A percentile compares a stretch with the other conserved stretches of the same genome.
phyloP scores from a whole-genome alignment of 2,329 filamentous ascomycete species.

The Coniochaeta prunicola region DNA sequence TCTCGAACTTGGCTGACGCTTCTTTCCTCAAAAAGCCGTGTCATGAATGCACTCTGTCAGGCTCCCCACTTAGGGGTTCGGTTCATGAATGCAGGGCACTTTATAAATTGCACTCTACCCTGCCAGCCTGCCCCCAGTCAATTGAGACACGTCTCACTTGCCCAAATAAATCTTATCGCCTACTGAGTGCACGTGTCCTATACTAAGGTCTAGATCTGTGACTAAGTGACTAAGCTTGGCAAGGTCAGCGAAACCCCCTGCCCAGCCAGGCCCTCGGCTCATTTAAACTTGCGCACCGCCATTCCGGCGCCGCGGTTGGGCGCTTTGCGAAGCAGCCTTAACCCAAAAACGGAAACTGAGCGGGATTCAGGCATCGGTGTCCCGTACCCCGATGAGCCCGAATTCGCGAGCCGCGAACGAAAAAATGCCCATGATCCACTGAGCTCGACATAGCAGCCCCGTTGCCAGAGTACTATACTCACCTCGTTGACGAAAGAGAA shows the following conservation, averaged over 20 bases:
- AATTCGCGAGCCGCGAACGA: too few species aligned
- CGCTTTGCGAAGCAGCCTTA: background rate
- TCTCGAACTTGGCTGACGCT: too few species aligned
- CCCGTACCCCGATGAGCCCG: too few species aligned
- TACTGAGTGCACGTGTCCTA: too few species aligned
- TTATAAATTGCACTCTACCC: background rate
- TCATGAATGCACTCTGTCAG: background rate
- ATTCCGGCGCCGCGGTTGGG: background rate
- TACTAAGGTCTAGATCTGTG: too few species aligned
- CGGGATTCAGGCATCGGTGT: background rate
- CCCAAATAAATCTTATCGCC: background rate
- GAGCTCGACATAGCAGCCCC: too few species aligned
- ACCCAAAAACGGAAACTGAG: background rate
- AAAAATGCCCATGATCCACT: too few species aligned
- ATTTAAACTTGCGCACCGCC: background rate
- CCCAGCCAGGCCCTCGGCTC: background rate
- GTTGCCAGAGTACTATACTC: too few species aligned
- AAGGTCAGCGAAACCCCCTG: background rate
- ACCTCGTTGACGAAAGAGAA: too few species aligned
- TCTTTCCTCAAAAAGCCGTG: background rate
- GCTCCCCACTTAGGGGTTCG: background rate
- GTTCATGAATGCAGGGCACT: background rate
- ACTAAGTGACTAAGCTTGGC: background rate
- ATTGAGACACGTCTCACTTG: background rate
- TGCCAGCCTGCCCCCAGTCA: too few species aligned